phyloP scores from a whole-genome alignment of 2,329 filamentous ascomycete genomes.

The Mycosphaerelloides madeirae region DNA sequence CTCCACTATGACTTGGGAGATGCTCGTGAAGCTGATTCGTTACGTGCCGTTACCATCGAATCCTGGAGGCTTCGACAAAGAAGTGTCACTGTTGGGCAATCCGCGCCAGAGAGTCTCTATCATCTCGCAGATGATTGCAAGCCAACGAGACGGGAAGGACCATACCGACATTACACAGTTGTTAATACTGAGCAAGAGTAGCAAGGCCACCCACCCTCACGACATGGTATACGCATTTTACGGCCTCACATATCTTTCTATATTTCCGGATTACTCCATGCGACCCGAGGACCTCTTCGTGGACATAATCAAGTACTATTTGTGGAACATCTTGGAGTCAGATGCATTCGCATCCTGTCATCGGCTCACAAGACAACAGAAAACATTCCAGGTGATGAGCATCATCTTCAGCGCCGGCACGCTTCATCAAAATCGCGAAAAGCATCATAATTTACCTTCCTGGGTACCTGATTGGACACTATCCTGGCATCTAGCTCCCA shows the following conservation, averaged over 20 bases:
- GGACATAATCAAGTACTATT: conserved; percentile 26
- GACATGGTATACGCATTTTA: conserved; percentile 31
- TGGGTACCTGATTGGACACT: conserved; percentile 34
- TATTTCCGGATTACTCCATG: conserved; percentile 22
- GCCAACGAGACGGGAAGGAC: conserved; percentile 20
- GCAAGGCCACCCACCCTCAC: conserved; percentile 26
- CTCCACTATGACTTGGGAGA: conserved; percentile 15
- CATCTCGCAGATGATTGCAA: conserved; percentile 28
- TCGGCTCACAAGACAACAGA: conserved; percentile 20
- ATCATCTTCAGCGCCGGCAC: conserved; percentile 29
- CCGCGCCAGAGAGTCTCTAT: conserved; percentile 29
- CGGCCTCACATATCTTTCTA: conserved; percentile 24
- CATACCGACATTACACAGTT: conserved; percentile 30
- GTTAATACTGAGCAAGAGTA: conserved; percentile 29
- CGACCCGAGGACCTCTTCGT: conserved; percentile 22
- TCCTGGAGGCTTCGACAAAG: conserved; percentile 26
- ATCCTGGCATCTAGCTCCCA: conserved; percentile 27
- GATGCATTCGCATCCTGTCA: conserved; percentile 23
- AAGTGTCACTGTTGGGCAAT: conserved; percentile 26
- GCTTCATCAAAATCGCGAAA: conserved; percentile 27
- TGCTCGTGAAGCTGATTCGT: conserved; percentile 25
- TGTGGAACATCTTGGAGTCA: conserved; percentile 23
- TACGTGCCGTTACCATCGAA: conserved; percentile 16
- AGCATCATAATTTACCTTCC: conserved; percentile 25
- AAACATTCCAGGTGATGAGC: conserved; percentile 27